Percentiles rank a stretch among this genome's conserved stretches.
Evolutionary conservation across 164 flowering plant genomes (phyloP).

Genomic region (Sextonia rubra): DNA sequence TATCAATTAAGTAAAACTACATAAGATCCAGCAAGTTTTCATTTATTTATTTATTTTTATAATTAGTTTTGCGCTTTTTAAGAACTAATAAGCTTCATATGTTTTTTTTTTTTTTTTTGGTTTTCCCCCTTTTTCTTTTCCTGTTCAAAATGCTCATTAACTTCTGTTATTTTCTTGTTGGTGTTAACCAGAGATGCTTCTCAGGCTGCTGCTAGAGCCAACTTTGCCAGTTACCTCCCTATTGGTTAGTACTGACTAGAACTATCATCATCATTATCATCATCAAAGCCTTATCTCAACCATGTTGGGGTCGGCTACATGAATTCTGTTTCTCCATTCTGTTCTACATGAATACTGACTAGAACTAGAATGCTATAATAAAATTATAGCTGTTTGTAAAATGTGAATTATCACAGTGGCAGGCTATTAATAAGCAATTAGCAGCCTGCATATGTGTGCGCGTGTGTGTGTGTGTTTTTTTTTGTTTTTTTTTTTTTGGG

Average conservation of each 20-base stretch:
- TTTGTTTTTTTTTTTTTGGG: not conserved
- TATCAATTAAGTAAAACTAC: no score
- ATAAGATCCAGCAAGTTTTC: no score
- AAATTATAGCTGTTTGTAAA: not conserved
- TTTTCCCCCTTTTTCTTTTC: not conserved
- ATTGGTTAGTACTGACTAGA: constrained; percentile 39
- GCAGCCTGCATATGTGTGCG: no score
- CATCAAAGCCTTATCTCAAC: no score
- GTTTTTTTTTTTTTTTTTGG: not conserved
- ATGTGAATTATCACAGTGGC: not conserved
- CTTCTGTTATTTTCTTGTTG: not conserved
- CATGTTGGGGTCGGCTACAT: no score
- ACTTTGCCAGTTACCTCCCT: constrained; percentile 43
- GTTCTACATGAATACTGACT: no score
- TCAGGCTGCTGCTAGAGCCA: constrained; percentile 49
- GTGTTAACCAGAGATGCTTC: constrained; percentile 40
- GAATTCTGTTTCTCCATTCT: no score
- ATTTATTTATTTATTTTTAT: no score
- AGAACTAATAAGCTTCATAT: not conserved
- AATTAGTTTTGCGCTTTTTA: no score
- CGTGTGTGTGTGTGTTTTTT: no score
- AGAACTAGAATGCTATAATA: not conserved
- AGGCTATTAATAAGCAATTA: no score
- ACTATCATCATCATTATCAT: no score
- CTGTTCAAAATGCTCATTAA: not conserved